Evolutionary conservation across 2,329 filamentous ascomycete genomes (phyloP).

Genomic region (Aphanocladium album): DNA sequence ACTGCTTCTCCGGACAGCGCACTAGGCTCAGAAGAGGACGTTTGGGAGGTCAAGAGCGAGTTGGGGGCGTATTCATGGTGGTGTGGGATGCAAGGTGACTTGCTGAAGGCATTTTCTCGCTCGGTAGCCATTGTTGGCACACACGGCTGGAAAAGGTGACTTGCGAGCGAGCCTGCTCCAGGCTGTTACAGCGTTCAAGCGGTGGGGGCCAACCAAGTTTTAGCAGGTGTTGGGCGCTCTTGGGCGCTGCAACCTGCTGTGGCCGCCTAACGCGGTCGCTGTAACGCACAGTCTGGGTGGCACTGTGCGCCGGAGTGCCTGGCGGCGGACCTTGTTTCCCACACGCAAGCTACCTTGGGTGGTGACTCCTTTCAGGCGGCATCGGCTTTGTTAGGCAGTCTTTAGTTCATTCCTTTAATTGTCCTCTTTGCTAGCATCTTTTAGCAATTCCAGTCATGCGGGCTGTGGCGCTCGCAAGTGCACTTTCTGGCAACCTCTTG

Average conservation of each 20-base stretch:
- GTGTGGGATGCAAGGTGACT: neutral
- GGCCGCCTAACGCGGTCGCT: too few species aligned
- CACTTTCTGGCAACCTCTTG: too few species aligned
- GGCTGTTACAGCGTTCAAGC: neutral
- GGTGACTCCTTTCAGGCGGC: too few species aligned
- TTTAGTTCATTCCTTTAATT: too few species aligned
- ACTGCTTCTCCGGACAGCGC: neutral
- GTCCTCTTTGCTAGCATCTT: neutral
- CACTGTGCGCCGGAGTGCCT: too few species aligned
- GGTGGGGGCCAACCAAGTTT: neutral
- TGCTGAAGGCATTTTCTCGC: neutral
- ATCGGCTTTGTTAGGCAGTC: too few species aligned
- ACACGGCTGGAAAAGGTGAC: too few species aligned
- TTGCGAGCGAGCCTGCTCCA: neutral
- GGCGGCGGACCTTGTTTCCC: neutral
- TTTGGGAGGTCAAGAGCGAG: neutral
- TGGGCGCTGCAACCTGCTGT: neutral
- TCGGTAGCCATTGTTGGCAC: neutral
- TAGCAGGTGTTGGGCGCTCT: neutral
- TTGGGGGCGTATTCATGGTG: neutral
- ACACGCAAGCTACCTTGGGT: too few species aligned
- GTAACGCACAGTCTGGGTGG: too few species aligned
- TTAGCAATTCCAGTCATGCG: neutral
- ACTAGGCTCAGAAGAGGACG: neutral
- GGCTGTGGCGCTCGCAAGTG: neutral